A percentile compares a stretch with the other conserved stretches of the same genome.
These are phyloP conservation scores for Cymbopogon flexuosus DNA, from an alignment of 202 grass and related monocot species.

Conservation along the genomic window DNA sequence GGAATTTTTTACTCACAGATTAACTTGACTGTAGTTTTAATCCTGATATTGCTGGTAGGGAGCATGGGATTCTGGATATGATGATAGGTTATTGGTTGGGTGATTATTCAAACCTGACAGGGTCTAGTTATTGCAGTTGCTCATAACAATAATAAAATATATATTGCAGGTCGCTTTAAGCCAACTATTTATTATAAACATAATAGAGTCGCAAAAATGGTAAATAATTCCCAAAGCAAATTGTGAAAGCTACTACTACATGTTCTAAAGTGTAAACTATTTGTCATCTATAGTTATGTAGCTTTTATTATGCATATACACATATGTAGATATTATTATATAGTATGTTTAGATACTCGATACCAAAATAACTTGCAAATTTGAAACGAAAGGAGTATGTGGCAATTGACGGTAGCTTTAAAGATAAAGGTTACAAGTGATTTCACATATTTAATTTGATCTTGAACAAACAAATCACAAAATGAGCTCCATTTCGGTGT, in stretches of 20 bases:
- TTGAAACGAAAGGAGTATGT: not conserved
- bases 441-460: not conserved
- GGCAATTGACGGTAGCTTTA: not conserved
- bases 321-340: no score
- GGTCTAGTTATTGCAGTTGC: constrained; percentile 3
- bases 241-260: not conserved
- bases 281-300: not conserved
- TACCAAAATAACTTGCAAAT: not conserved
- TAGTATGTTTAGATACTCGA: no score
- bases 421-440: not conserved
- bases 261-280: not conserved
- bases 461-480: not conserved
- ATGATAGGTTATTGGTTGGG: constrained; percentile 28
- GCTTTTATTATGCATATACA: not conserved
- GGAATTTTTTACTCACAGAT: constrained; percentile 24
- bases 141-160: not conserved
- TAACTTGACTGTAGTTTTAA: constrained; percentile 1
- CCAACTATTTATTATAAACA: not conserved
- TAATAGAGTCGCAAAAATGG: not conserved
- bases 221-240: not conserved
- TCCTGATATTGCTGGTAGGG: not conserved
- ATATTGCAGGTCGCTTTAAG: not conserved
- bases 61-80: constrained; percentile 35
- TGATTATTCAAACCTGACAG: constrained; percentile 1
- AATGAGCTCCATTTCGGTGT: not conserved